Percentiles rank a stretch among this genome's conserved stretches.
These are phyloP conservation scores for Cytauxzoon felis DNA, from an alignment of 169 alveolate species.

Conservation along the genomic window DNA sequence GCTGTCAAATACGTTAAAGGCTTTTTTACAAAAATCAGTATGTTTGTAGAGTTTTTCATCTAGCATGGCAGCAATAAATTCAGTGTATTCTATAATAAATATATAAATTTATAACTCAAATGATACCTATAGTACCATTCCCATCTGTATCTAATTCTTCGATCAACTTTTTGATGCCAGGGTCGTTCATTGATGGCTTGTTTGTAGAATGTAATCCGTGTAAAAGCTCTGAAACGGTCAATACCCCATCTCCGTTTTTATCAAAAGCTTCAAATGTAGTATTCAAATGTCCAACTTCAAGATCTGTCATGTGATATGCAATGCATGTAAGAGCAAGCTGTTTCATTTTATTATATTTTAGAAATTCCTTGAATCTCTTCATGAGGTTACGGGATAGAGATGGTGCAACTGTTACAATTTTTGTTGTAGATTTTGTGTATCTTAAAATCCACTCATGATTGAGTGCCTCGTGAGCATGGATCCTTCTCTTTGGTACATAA, in stretches of 20 bases:
- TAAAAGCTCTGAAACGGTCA: slow-evolving; percentile 66
- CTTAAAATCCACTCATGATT: slow-evolving; percentile 86
- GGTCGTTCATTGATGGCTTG: slow-evolving; percentile 38
- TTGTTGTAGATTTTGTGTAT: slow-evolving; percentile 33
- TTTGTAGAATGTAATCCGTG: slow-evolving; percentile 65
- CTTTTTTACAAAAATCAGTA: slow-evolving; percentile 83
- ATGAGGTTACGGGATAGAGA: slow-evolving; percentile 68
- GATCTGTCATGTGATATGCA: slow-evolving; percentile 86
- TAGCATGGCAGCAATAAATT: slow-evolving; percentile 90
- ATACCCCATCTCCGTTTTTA: slow-evolving; percentile 89
- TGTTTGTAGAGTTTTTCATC: slow-evolving; percentile 82
- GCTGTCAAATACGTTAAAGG: slow-evolving; percentile 88
- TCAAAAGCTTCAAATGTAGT: slow-evolving; percentile 86
- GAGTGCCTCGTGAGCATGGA: slow-evolving; percentile 87
- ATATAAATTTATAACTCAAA: no score
- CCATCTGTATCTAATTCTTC: slow-evolving; percentile 85
- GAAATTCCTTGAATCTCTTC: slow-evolving; percentile 82
- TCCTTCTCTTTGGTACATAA: slow-evolving; percentile 82
- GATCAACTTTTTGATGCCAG: slow-evolving; percentile 61
- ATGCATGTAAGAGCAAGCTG: slow-evolving; percentile 90
- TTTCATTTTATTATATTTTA: slow-evolving; percentile 82
- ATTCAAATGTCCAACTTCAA: slow-evolving; percentile 84
- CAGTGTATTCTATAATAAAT: slow-evolving; percentile 93
- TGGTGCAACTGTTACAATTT: slow-evolving; percentile 47
- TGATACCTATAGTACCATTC: slow-evolving; percentile 75